Conservation (phyloP, 2,329 filamentous ascomycete genomes). For the Dothistroma septosporum region DNA sequence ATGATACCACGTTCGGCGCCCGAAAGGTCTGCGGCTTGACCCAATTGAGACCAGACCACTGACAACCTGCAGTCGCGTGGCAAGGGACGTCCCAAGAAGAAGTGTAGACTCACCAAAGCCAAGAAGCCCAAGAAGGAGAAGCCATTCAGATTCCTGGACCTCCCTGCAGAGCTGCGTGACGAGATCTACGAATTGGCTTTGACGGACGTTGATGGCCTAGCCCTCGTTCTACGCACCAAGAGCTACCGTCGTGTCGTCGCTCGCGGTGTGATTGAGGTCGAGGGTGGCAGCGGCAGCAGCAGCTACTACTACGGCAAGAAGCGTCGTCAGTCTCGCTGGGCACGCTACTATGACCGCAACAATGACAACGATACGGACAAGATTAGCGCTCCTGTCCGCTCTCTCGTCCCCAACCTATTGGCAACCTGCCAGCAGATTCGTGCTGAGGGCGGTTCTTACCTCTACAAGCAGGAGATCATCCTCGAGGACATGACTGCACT, state of each 20-base stretch:
- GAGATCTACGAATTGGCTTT: conserved; percentile 31
- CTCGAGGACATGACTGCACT: conserved; percentile 25
- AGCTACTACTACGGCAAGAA: conserved; percentile 15
- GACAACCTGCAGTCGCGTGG: neutral
- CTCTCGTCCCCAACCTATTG: conserved; percentile 25
- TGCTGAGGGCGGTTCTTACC: conserved; percentile 24
- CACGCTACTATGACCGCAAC: neutral
- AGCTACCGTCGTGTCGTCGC: conserved; percentile 21
- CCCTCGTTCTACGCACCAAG: conserved; percentile 20
- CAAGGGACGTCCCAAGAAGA: conserved; percentile 10
- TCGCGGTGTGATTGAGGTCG: conserved; percentile 13
- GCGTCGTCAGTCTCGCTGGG: conserved; percentile 1
- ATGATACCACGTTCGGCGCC: conserved; percentile 16
- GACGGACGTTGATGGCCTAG: conserved; percentile 22
- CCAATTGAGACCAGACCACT: neutral
- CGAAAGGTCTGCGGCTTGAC: conserved; percentile 14
- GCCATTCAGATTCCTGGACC: conserved; percentile 26
- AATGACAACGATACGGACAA: neutral
- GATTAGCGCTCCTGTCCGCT: conserved; percentile 1
- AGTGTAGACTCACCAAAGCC: conserved; percentile 8
- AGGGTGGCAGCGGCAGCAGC: neutral
- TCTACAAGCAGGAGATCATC: conserved; percentile 29
- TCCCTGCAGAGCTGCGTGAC: conserved; percentile 30
- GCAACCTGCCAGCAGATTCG: conserved; percentile 31
- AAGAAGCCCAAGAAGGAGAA: conserved; percentile 16